phyloP scores from a whole-genome alignment of 495 filamentous ascomycete genomes.

The Glutinoglossum americanum region DNA sequence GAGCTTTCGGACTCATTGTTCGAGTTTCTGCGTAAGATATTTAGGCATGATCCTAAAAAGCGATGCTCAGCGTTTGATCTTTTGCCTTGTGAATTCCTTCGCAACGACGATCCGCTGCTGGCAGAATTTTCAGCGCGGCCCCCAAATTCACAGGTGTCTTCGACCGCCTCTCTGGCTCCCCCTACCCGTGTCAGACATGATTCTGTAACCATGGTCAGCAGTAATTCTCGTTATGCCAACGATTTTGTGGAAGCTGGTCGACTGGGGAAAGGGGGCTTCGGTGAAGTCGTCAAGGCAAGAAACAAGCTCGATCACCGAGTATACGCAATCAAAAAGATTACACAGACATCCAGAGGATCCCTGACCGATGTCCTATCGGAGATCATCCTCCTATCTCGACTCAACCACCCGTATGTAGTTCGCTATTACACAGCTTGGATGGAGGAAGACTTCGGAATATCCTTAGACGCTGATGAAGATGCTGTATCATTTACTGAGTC shows the following conservation, averaged over 20 bases:
- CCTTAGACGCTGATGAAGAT: constrained; percentile 29
- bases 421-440: constrained; percentile 91
- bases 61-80: constrained; percentile 78
- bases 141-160: background rate
- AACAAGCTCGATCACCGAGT: constrained; percentile 83
- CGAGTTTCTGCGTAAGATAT: constrained; percentile 63
- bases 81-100: constrained; percentile 70
- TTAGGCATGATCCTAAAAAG: constrained; percentile 62
- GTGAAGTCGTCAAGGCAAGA: constrained; percentile 89
- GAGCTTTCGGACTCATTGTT: constrained; percentile 52
- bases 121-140: constrained; percentile 11
- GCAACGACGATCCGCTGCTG: constrained; percentile 35
- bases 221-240: constrained; percentile 51
- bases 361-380: constrained; percentile 78
- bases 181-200: constrained; percentile 26
- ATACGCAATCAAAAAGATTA: constrained; percentile 95
- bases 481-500: constrained; percentile 36
- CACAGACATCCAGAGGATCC: constrained; percentile 53
- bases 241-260: constrained; percentile 82
- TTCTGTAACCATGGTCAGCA: constrained; percentile 20
- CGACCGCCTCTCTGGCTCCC: constrained; percentile 9
- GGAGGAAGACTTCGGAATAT: constrained; percentile 38
- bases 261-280: constrained; percentile 84
- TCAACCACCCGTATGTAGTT: constrained; percentile 92
- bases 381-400: constrained; percentile 66